These are phyloP conservation scores for Eucalyptus decipiens DNA, from an alignment of 345 rosid genomes.

Conservation along the genomic window DNA sequence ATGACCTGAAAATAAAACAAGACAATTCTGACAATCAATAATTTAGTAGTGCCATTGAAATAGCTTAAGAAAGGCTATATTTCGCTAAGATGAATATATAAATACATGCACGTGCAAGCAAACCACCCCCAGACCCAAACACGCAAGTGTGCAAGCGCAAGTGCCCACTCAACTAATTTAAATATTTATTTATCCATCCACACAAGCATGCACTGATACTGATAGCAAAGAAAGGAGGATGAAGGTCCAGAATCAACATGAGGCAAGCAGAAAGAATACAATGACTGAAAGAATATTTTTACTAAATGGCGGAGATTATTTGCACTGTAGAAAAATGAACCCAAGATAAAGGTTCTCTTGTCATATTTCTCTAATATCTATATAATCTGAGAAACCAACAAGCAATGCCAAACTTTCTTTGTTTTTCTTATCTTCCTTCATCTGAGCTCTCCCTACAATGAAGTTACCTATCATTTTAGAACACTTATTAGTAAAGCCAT, in stretches of 20 bases:
- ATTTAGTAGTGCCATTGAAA: background rate
- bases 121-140: background rate
- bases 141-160: background rate
- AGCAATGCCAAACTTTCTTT: background rate
- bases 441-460: background rate
- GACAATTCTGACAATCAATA: background rate
- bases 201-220: background rate
- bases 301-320: background rate
- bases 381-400: background rate
- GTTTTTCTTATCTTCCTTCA: background rate
- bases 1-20: conserved; percentile 48
- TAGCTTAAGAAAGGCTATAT: background rate
- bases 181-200: background rate
- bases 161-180: background rate
- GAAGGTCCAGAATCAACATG: background rate
- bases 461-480: background rate
- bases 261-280: background rate
- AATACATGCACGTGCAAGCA: background rate
- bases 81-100: background rate
- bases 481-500: background rate
- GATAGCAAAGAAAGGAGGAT: background rate
- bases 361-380: background rate
- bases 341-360: background rate
- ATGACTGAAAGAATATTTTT: background rate
- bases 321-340: background rate